Evolutionary conservation across 179 eudicot genomes (phyloP).

Genomic region (Beta macrorhiza): DNA sequence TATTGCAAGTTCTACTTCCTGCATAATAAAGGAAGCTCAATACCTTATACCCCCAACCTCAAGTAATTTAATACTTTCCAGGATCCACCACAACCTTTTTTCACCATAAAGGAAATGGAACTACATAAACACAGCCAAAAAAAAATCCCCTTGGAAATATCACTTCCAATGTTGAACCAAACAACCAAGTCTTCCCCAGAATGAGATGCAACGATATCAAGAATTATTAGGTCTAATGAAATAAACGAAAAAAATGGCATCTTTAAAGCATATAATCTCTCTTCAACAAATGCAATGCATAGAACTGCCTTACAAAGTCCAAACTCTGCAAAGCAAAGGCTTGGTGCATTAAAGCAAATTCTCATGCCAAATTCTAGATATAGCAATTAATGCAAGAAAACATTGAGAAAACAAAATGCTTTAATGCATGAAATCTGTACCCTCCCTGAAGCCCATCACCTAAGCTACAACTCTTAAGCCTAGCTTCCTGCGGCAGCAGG

Average conservation of each 20-base stretch:
- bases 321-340: conserved; percentile 8
- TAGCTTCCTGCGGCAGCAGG: conserved; percentile 61
- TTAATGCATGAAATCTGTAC: conserved; percentile 23
- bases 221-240: neutral
- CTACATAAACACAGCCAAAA: neutral
- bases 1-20: too few relatives aligned
- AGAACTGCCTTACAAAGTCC: conserved; percentile 8
- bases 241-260: neutral
- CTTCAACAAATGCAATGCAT: conserved; percentile 7
- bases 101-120: too few relatives aligned
- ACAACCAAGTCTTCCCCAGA: neutral
- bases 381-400: neutral
- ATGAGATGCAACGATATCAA: neutral
- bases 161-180: too few relatives aligned
- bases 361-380: conserved; percentile 6
- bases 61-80: too few relatives aligned
- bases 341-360: conserved; percentile 17
- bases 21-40: too few relatives aligned
- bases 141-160: too few relatives aligned
- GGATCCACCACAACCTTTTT: too few relatives aligned
- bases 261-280: conserved; percentile 7
- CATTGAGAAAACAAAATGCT: conserved; percentile 14
- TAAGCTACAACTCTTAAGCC: neutral
- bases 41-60: too few relatives aligned
- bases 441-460: conserved; percentile 15